Evolutionary conservation across 345 rosid species (phyloP).

Genomic region (Gynandropsis gynandra): DNA sequence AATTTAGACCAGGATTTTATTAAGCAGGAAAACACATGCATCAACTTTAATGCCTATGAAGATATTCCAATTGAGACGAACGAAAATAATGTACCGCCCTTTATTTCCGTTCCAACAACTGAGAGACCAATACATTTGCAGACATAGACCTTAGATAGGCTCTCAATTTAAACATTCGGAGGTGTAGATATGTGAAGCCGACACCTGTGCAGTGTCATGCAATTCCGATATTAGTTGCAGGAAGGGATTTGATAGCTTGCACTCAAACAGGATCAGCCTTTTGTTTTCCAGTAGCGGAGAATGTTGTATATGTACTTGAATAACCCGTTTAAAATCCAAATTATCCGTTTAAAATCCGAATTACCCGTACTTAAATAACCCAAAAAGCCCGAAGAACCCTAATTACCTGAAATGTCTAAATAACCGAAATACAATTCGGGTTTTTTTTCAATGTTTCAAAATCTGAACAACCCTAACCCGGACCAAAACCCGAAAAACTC

Average conservation of each 20-base stretch:
- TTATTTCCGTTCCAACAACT: no score
- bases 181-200: constrained; percentile 83
- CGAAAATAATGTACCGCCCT: constrained; percentile 84
- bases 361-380: no score
- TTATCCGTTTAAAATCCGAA: no score
- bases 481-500: no score
- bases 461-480: no score
- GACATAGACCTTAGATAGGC: constrained; percentile 95
- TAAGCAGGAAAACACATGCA: constrained; percentile 72
- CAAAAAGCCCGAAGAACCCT: no score
- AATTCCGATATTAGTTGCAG: constrained; percentile 56
- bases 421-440: no score
- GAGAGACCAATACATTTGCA: constrained; percentile 82
- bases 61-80: constrained; percentile 96
- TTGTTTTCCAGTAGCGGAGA: constrained; percentile 79
- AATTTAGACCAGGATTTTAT: constrained; percentile 31
- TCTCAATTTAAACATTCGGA: constrained; percentile 61
- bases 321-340: no score
- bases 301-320: no score
- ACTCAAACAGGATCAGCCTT: constrained; percentile 90
- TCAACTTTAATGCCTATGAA: constrained; percentile 94
- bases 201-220: constrained; percentile 79
- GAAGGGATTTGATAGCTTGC: constrained; percentile 84
- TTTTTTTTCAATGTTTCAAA: no score
- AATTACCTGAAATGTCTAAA: no score